Evolutionary conservation across 768 basidiomycete genomes (phyloP), one percentile per base, ranked within the genome.

Genomic region (Auricularia heimuer): DNA sequence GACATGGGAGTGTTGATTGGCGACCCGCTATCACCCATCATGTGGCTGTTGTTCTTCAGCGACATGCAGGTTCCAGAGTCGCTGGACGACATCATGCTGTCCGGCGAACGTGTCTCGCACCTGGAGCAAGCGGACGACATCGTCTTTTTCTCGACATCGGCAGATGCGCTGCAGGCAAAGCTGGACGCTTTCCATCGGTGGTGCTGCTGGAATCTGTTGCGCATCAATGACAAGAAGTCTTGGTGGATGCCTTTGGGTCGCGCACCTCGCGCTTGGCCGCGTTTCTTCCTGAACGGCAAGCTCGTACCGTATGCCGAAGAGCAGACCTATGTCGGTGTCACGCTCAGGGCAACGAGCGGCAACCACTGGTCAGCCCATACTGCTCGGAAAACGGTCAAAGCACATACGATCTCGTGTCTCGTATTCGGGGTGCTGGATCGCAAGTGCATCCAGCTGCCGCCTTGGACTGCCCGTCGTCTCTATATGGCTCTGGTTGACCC

Each of bases 71-170:
- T 67, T 12, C 58, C 56, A 0, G 12, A 42, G 10, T 65, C 71
- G 63, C 7, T 21, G 7, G 67, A 68, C 45, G 70, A 73, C 63
- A 44, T 72, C 16, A 18, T 42, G 2, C 21, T 51, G 7, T 4
- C 4, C 4, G 47, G 47, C 21, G 14, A 18, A 21, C 47, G 47
- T 21, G 47, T 51, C 47, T 8, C 10, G 4, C 47, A 51, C 16
- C 63, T 74, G 11, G 73, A 71, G 37, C 73, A 72, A 42, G 72
- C 73, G 2, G 72, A 74, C 45, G 73, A 74, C 62, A 62, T 75
- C n/a, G 61, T 68, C 4, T 35, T 73, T 3, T 47, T 72, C 10
- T 70, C 72, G 1, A 69, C 65, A 29, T 66, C 69, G 0, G 21
- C 67, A 0, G 64, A n/a, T 0, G 73, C 67, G 3, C 47, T 73